Conservation (phyloP, 352 stramenopile species). For the Globisporangium cylindrosporum region DNA sequence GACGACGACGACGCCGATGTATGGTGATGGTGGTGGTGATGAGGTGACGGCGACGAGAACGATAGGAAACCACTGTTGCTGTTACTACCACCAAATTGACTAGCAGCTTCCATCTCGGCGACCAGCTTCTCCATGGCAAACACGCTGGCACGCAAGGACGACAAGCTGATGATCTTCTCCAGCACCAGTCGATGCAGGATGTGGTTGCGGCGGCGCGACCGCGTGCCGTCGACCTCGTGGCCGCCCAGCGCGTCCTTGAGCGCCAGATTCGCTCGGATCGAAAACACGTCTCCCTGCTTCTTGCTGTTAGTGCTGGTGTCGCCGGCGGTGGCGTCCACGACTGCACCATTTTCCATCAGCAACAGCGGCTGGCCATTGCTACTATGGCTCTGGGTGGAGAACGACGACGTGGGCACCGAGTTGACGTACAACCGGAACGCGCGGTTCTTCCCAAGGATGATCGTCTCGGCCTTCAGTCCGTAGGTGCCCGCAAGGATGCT, state of each 20-base stretch:
- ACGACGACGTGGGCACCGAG: conserved; percentile 3
- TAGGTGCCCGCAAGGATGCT: conserved; percentile 66
- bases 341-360: conserved; percentile 14
- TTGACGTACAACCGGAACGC: conserved; percentile 65
- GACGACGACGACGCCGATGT: conserved; percentile 10
- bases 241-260: conserved; percentile 58
- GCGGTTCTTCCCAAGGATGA: conserved; percentile 83
- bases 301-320: neutral
- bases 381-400: neutral
- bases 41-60: neutral
- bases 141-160: conserved; percentile 70
- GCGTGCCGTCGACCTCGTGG: conserved; percentile 59
- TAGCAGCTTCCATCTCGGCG: conserved; percentile 3
- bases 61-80: neutral
- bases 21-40: neutral
- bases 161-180: conserved; percentile 80
- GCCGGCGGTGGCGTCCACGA: neutral
- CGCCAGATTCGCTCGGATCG: conserved; percentile 48
- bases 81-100: neutral
- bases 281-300: conserved; percentile 23
- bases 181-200: conserved; percentile 55
- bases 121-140: conserved; percentile 64
- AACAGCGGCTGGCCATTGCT: conserved; percentile 7
- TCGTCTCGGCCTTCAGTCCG: conserved; percentile 63
- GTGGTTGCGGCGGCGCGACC: conserved; percentile 49